Base-by-base conservation (phyloP, 371 early-diverging fungal species). In the Circinella minor region DNA sequence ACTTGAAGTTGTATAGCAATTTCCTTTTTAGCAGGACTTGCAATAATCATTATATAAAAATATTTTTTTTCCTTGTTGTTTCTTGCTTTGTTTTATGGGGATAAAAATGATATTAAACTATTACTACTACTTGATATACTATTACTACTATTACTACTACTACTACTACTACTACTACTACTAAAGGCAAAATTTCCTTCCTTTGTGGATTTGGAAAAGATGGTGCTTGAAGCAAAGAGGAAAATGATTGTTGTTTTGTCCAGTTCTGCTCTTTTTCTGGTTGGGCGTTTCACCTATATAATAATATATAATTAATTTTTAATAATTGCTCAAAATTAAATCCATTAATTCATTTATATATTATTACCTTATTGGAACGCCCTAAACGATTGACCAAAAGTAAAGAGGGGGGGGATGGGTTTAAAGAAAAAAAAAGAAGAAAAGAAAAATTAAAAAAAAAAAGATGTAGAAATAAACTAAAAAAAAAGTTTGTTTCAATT, bases 201-300 rank as follows among this genome's bases (percentile, higher is more conserved):
- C 75, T 84, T 84, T 74, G 81, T 81, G 75, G 81, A 82, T 71
- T 84, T 84, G 72, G 84, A 84, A 73, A 81, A 79, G 79, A 84
- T 74, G 77, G 82, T 80, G 79, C 79, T 84, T 72, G 84, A 84
- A 74, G 82, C 78, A 77, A 79, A 84, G 79, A 84, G 84, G 76
- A 84, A 72, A 69, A 84, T 78, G 63, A 84, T 79, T 67, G 73
- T 77, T 74, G 74, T 76, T 67, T 84, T 84, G 76, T 81, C 81
- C 84, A 84, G 84, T 84, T 79, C 78, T 81, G 77, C 73, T 78
- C 68, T 78, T 77, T 79, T 79, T 74, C 77, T 72, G 71, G 69
- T 74, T 74, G 76, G 77, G 78, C 78, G 80, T 77, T 79, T 73
- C 65, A 63, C 62, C 63, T 20, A 34, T 48, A 48, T 14, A 9